Evolutionary conservation across 306 rosid species (phyloP).

Genomic region (Alnus glutinosa): DNA sequence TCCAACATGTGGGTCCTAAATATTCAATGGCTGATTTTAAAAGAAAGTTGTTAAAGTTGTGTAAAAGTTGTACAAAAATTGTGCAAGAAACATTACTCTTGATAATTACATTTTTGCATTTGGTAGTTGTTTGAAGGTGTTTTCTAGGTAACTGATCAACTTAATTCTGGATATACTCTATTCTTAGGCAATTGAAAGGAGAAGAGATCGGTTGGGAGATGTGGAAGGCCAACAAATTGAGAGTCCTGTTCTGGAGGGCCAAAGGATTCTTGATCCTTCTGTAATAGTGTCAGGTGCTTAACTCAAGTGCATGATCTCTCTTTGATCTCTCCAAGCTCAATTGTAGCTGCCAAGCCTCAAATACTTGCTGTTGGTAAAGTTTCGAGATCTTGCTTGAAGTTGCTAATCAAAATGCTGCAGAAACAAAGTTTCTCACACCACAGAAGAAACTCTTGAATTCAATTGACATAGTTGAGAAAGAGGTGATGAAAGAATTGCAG

Average conservation of each 20-base stretch:
- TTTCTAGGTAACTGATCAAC: not conserved
- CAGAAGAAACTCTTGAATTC: constrained; percentile 76
- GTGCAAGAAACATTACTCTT: too few relatives aligned
- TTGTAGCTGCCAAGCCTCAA: not conserved
- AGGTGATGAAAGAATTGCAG: constrained; percentile 61
- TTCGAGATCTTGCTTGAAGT: constrained; percentile 44
- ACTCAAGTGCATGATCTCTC: constrained; percentile 7
- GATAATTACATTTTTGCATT: not conserved
- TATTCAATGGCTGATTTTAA: too few relatives aligned
- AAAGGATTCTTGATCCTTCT: constrained; percentile 14
- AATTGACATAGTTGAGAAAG: constrained; percentile 68
- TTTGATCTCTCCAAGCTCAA: constrained; percentile 26
- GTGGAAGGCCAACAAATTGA: constrained; percentile 43
- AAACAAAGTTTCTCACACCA: constrained; percentile 54
- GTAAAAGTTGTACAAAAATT: too few relatives aligned
- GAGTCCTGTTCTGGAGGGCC: constrained; percentile 33
- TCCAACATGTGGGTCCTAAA: too few relatives aligned
- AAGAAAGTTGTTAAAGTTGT: too few relatives aligned
- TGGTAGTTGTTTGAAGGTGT: constrained; percentile 32
- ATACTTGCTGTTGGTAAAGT: constrained; percentile 29
- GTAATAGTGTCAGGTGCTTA: not conserved
- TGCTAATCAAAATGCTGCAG: constrained; percentile 35
- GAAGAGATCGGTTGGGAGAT: constrained; percentile 52
- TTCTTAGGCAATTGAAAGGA: constrained; percentile 74
- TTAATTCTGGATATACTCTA: not conserved